These are phyloP conservation scores for Besnoitia besnoiti DNA, from an alignment of 169 alveolate genomes.

Conservation along the genomic window DNA sequence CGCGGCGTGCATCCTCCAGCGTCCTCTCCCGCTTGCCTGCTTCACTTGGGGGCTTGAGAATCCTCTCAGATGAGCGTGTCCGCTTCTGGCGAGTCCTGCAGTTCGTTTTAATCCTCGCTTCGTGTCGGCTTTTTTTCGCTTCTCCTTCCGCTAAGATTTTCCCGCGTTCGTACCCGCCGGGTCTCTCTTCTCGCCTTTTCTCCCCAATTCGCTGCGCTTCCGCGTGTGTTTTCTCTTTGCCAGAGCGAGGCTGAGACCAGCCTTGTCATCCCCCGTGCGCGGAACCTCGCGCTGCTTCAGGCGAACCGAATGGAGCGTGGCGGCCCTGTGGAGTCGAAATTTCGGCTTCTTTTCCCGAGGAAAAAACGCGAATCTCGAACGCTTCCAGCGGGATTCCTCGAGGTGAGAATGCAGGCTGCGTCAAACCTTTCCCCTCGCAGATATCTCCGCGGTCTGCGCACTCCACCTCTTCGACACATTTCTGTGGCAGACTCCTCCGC, in stretches of 20 bases:
- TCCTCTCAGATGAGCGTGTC: too few relatives aligned
- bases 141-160: background rate
- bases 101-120: too few relatives aligned
- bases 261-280: background rate
- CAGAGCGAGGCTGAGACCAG: background rate
- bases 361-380: background rate
- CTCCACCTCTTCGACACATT: too few relatives aligned
- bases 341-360: background rate
- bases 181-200: background rate
- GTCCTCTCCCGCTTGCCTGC: too few relatives aligned
- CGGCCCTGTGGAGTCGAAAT: background rate
- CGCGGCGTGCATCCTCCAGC: too few relatives aligned
- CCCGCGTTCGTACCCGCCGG: background rate
- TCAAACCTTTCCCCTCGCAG: too few relatives aligned
- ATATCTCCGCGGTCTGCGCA: too few relatives aligned
- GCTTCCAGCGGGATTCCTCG: background rate
- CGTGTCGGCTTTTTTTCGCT: background rate
- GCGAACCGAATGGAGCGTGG: background rate
- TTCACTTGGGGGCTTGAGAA: too few relatives aligned
- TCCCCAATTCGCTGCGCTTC: background rate
- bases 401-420: conserved; percentile 14
- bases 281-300: background rate
- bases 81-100: too few relatives aligned
- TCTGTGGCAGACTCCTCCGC: too few relatives aligned
- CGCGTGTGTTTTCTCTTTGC: background rate